These are phyloP conservation scores for Friedmanniomyces endolithicus DNA, from an alignment of 495 filamentous ascomycete genomes.

Conservation along the genomic window DNA sequence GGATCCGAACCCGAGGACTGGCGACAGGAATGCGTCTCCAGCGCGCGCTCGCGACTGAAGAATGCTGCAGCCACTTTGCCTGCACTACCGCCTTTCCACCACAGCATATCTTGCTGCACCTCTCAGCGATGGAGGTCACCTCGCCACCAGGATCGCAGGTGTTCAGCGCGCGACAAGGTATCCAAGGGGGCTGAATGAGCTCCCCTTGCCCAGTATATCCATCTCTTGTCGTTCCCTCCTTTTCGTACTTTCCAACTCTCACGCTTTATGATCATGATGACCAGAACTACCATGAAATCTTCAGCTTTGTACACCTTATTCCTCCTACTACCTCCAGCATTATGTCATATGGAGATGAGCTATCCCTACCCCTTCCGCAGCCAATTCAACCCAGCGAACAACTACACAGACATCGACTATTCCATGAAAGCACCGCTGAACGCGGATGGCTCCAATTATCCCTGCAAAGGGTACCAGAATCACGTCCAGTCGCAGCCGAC, in stretches of 20 bases:
- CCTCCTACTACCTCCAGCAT: conserved; percentile 8
- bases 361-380: conserved; percentile 44
- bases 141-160: background rate
- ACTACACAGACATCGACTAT: conserved; percentile 33
- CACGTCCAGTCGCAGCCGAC: conserved; percentile 36
- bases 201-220: conserved; percentile 9
- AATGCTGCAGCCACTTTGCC: conserved; percentile 9
- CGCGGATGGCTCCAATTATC: conserved; percentile 39
- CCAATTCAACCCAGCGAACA: conserved; percentile 39
- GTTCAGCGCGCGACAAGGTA: background rate
- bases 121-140: background rate
- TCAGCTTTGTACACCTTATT: conserved; percentile 4
- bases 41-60: background rate
- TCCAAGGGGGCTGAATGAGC: background rate
- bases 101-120: background rate
- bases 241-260: background rate
- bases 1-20: background rate
- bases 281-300: background rate
- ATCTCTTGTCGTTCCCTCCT: background rate
- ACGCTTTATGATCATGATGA: background rate
- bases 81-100: background rate
- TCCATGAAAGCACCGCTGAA: conserved; percentile 44
- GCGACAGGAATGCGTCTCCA: conserved; percentile 1
- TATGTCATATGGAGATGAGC: conserved; percentile 46
- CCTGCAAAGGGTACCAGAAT: conserved; percentile 58